Percentiles rank a stretch among this genome's conserved stretches.
These are phyloP conservation scores for Dalechampia spathulata DNA, from an alignment of 441 rosid genomes.

Conservation along the genomic window DNA sequence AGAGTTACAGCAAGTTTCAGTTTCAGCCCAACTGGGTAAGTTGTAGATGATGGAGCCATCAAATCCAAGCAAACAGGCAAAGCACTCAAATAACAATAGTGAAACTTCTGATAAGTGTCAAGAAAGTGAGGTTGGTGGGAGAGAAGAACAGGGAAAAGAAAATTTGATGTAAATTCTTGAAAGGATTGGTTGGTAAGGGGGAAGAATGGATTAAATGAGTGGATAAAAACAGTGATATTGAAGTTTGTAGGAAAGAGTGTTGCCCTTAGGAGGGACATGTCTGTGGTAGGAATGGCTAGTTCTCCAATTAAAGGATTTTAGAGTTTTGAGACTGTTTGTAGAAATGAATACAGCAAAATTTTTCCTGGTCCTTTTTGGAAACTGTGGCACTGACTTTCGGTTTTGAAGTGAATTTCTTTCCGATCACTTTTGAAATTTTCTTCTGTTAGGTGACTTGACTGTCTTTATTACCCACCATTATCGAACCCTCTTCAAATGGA, in stretches of 20 bases:
- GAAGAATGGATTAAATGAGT: not conserved
- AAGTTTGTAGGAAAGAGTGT: not conserved
- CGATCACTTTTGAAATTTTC: slow-evolving; percentile 7
- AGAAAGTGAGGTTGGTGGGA: not conserved
- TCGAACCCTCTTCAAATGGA: too few relatives aligned
- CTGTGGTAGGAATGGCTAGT: slow-evolving; percentile 21
- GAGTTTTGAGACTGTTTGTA: slow-evolving; percentile 16
- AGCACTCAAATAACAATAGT: slow-evolving; percentile 1
- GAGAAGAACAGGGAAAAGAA: slow-evolving; percentile 4
- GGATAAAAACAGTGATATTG: slow-evolving; percentile 2
- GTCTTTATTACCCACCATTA: too few relatives aligned
- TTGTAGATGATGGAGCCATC: slow-evolving; percentile 29
- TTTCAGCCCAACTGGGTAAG: slow-evolving; percentile 14
- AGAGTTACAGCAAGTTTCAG: slow-evolving; percentile 18
- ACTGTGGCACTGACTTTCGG: slow-evolving; percentile 21
- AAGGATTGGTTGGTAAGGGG: not conserved
- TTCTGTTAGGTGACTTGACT: slow-evolving; percentile 9
- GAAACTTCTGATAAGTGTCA: slow-evolving; percentile 1
- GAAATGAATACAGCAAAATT: not conserved
- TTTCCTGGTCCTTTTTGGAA: slow-evolving; percentile 19
- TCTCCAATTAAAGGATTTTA: slow-evolving; percentile 18
- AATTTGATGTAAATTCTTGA: not conserved
- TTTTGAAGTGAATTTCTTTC: slow-evolving; percentile 12
- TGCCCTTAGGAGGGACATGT: slow-evolving; percentile 11
- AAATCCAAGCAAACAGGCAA: not conserved